Base-by-base conservation (phyloP, 116 monocot genomes). In the Dioscorea cayenensis region DNA sequence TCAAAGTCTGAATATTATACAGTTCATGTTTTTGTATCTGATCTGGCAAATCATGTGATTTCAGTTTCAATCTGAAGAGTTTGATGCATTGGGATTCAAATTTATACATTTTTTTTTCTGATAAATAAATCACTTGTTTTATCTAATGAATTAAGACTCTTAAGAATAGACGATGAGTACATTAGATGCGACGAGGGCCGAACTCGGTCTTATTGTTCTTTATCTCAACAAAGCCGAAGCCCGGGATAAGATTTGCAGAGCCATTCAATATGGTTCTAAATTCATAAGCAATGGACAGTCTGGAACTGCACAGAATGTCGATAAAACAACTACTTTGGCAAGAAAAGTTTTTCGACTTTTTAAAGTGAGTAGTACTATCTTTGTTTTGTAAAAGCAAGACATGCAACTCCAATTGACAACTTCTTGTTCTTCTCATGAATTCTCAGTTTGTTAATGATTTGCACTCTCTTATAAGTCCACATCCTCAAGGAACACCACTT, bases 211-310 rank as follows among this genome's bases (percentile, higher is more conserved):
- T 6, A 4, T 62, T 21, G 62, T 62, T 62, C 23, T 62, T 11
- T 62, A 62, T 27, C 62, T 62, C 20, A 62, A 62, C 62, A 62
- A 62, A 62, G 62, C 62, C 12, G 62, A 62, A 62, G 62, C 25
- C 6, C 18, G 62, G 21, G 62, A 62, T 12, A 62, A 62, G 62
- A 62, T 62, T 62, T 62, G 62, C 62, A 62, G 62, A 20, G 22
- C 62, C 23, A 62, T 62, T 25, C 62, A 62, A 27, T 62, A 62
- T 27, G 62, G 62, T 21, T 62, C 62, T 20, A 62, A 62, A 27
- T 62, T 62, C 62, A 23, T 62, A 6, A 62, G 62, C 62, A 62
- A 62, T 27, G 62, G 62, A 62, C 23, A 62, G 62, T 22, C 62
- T 2, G 62, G 62, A 11, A 23, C 62, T 22, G 62, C 62, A 27